Percentiles rank a stretch among this genome's conserved stretches.
These are phyloP conservation scores for Aspergillus viridinutans DNA, from an alignment of 2,329 filamentous ascomycete species.

Conservation along the genomic window DNA sequence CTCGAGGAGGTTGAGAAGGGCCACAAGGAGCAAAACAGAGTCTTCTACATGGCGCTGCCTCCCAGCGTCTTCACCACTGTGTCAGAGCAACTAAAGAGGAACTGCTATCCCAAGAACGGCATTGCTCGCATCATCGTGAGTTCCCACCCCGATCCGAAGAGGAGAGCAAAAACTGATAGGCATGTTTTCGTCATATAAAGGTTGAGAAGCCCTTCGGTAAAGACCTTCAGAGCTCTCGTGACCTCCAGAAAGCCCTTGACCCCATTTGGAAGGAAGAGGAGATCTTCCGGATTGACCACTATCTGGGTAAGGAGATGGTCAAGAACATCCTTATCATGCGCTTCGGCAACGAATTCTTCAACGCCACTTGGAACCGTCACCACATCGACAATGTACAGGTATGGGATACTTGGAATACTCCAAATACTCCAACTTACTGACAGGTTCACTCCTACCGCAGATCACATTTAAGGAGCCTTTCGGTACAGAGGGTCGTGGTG, in stretches of 20 bases:
- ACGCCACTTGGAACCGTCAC: conserved; percentile 97
- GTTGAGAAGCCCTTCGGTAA: conserved; percentile 99
- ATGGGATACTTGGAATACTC: conserved; percentile 15
- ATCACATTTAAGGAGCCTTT: conserved; percentile 99
- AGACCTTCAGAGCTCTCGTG: conserved; percentile 87
- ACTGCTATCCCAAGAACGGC: conserved; percentile 88
- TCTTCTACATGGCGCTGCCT: conserved; percentile 99
- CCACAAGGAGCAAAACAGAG: conserved; percentile 76
- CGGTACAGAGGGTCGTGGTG: conserved; percentile 93
- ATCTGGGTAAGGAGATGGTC: conserved; percentile 99
- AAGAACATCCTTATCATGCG: conserved; percentile 98
- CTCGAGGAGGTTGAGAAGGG: conserved; percentile 79
- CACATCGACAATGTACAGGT: conserved; percentile 97
- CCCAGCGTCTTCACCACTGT: conserved; percentile 98
- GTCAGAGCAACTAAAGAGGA: conserved; percentile 93
- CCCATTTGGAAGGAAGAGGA: conserved; percentile 99
- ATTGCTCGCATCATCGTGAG: conserved; percentile 91
- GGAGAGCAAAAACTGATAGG: conserved; percentile 17
- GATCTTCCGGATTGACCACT: conserved; percentile 98
- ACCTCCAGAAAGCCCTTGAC: conserved; percentile 89
- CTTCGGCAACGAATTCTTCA: conserved; percentile 98
- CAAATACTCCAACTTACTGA: not conserved
- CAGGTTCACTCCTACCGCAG: conserved; percentile 29
- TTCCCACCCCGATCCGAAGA: conserved; percentile 9
- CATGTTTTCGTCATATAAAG: conserved; percentile 42